These are phyloP conservation scores for Ogataea siamensis DNA, from an alignment of 805 yeast genomes.

Conservation along the genomic window DNA sequence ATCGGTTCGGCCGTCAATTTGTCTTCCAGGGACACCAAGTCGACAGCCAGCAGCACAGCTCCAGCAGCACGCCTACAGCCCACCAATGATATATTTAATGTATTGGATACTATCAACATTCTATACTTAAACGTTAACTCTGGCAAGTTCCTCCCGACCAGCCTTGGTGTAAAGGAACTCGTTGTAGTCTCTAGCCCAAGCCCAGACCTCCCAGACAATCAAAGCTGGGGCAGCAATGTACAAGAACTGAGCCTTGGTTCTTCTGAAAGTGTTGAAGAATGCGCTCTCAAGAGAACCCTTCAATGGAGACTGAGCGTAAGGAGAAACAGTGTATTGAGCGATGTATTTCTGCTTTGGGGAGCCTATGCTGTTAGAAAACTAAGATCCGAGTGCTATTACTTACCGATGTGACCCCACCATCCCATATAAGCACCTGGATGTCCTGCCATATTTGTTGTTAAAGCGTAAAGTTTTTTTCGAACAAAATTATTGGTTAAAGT, in stretches of 20 bases:
- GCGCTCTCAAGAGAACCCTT: conserved; percentile 84
- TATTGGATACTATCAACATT: neutral
- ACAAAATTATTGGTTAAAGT: conserved; percentile 10
- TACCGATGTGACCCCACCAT: conserved; percentile 94
- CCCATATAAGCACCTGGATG: conserved; percentile 83
- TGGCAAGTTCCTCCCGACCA: conserved; percentile 91
- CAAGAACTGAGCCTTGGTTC: conserved; percentile 82
- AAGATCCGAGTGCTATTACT: conserved; percentile 20
- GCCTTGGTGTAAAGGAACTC: conserved; percentile 95
- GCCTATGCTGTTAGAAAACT: conserved; percentile 27
- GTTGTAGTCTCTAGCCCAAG: conserved; percentile 83
- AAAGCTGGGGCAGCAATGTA: conserved; percentile 76
- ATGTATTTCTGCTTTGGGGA: conserved; percentile 84
- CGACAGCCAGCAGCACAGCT: no score
- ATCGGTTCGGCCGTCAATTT: no score
- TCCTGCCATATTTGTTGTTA: conserved; percentile 54
- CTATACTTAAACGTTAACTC: conserved; percentile 40
- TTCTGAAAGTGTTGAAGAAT: conserved; percentile 89
- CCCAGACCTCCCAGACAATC: conserved; percentile 85
- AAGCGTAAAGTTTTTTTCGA: conserved; percentile 10
- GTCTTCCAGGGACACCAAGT: no score
- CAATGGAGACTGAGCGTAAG: conserved; percentile 90
- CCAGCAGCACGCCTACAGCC: no score
- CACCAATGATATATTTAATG: no score
- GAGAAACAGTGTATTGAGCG: conserved; percentile 87